These are phyloP conservation scores for Chaetoceros muelleri DNA, from an alignment of 108 stramenopile species.

Conservation along the genomic window DNA sequence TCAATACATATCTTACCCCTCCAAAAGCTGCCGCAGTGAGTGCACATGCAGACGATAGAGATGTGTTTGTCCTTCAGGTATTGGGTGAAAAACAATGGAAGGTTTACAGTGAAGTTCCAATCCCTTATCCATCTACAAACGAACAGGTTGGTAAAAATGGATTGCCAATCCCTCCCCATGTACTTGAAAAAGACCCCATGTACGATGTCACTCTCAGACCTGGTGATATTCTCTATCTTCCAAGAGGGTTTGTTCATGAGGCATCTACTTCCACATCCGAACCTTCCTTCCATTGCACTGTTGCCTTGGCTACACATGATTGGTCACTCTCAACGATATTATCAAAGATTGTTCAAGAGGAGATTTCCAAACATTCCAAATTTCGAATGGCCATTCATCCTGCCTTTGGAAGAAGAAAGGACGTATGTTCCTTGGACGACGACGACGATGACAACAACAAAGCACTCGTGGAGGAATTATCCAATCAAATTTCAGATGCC, in stretches of 20 bases:
- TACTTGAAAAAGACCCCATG: constrained; percentile 31
- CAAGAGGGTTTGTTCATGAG: constrained; percentile 78
- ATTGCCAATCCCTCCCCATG: constrained; percentile 30
- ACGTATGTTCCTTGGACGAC: not conserved
- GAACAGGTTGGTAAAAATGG: constrained; percentile 82
- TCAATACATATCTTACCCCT: constrained; percentile 76
- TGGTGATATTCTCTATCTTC: constrained; percentile 83
- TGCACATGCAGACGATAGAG: constrained; percentile 84
- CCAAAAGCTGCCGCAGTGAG: constrained; percentile 57
- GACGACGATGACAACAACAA: constrained; percentile 3
- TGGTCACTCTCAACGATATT: constrained; percentile 63
- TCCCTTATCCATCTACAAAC: constrained; percentile 59
- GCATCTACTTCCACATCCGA: constrained; percentile 24
- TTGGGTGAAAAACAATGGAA: constrained; percentile 66
- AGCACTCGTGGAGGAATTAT: no score
- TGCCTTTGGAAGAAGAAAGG: constrained; percentile 13
- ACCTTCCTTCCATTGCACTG: constrained; percentile 64
- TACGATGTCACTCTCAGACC: constrained; percentile 30
- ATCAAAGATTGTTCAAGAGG: constrained; percentile 15
- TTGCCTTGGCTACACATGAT: constrained; percentile 81
- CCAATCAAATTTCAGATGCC: constrained; percentile 9
- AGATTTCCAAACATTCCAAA: constrained; percentile 15
- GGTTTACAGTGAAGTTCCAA: constrained; percentile 52
- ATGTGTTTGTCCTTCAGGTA: constrained; percentile 79
- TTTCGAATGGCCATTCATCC: constrained; percentile 40